Evolutionary conservation across 768 basidiomycete genomes (phyloP).

Genomic region (Rhodotorula sphaerocarpa): DNA sequence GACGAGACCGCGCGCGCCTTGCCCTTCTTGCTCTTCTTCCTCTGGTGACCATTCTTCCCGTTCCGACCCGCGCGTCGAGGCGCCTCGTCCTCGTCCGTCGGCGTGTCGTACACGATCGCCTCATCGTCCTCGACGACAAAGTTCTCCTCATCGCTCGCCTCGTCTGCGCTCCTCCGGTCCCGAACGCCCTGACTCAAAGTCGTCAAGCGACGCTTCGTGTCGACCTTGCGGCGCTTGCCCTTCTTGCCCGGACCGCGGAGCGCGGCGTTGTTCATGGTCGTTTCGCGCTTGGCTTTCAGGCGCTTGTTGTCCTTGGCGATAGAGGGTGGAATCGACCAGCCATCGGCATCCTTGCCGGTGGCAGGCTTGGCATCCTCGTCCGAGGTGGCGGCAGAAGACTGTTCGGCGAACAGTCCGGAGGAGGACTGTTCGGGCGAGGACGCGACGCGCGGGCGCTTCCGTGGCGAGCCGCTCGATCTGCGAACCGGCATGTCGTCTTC

Average conservation of each 20-base stretch:
- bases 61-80: neutral
- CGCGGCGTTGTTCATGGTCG: neutral
- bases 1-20: neutral
- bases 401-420: neutral
- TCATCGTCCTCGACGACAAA: slow-evolving; percentile 24
- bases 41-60: neutral
- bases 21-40: neutral
- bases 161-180: slow-evolving; percentile 9
- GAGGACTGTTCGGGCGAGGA: neutral
- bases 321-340: slow-evolving; percentile 3
- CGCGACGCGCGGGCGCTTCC: neutral
- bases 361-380: neutral
- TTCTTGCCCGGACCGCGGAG: neutral
- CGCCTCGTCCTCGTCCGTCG: neutral
- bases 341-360: too few species aligned
- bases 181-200: slow-evolving; percentile 1
- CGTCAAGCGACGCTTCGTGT: neutral
- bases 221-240: neutral
- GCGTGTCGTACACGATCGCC: neutral
- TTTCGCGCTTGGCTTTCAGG: neutral
- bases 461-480: too few species aligned
- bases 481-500: neutral
- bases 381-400: neutral
- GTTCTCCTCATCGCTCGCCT: neutral
- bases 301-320: neutral